phyloP scores from a whole-genome alignment of 2,329 filamentous ascomycete species.

The Chrysoporthe deuterocubensis region DNA sequence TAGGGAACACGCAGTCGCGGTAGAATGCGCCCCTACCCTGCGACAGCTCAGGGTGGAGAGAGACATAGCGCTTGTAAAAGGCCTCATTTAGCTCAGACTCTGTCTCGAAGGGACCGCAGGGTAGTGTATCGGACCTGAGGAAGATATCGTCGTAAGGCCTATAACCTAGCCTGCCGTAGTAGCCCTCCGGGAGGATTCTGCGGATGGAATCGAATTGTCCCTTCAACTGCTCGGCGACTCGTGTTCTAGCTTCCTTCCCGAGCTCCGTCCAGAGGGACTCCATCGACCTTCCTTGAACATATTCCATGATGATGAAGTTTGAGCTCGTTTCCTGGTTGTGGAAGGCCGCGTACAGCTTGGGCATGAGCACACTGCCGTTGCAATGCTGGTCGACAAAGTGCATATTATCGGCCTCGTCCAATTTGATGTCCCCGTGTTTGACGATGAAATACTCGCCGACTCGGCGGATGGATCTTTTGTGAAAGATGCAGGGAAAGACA shows the following conservation, averaged over 20 bases:
- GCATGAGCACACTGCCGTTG: not conserved
- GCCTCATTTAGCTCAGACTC: slow-evolving; percentile 2
- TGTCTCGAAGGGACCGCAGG: not conserved
- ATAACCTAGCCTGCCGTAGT: slow-evolving; percentile 3
- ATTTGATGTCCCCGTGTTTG: slow-evolving; percentile 10
- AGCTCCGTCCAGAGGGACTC: not conserved
- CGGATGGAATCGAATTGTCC: slow-evolving; percentile 1
- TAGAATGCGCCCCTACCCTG: slow-evolving; percentile 3
- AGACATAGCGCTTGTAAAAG: not conserved
- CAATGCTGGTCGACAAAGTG: not conserved
- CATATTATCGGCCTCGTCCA: slow-evolving; percentile 15
- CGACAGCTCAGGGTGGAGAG: not conserved
- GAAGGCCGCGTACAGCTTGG: slow-evolving; percentile 12
- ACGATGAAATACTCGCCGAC: slow-evolving; percentile 10
- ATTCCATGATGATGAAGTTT: slow-evolving; percentile 15
- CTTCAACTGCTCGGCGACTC: not conserved
- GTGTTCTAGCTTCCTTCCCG: not conserved
- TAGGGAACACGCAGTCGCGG: slow-evolving; percentile 7
- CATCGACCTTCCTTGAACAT: not conserved
- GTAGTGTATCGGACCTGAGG: not conserved
- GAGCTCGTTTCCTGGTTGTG: not conserved
- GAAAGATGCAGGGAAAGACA: slow-evolving; percentile 11
- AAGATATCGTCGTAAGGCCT: slow-evolving; percentile 14
- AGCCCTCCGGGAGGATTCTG: not conserved
- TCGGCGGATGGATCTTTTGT: not conserved